phyloP scores from a whole-genome alignment of 2,329 filamentous ascomycete genomes.

The Alternaria infectoria region DNA sequence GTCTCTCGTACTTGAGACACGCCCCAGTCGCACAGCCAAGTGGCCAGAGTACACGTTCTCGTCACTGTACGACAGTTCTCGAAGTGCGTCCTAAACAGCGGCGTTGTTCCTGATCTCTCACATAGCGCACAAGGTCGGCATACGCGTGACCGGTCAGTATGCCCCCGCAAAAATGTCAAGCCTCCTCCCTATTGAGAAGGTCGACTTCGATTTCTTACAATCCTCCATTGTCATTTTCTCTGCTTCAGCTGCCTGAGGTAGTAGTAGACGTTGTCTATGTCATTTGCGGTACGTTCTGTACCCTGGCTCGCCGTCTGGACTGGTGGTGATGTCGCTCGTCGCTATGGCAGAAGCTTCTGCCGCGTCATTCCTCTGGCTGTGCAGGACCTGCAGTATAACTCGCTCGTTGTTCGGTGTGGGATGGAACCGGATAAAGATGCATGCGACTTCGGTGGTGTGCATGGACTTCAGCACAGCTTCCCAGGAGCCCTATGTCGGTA shows the following conservation, averaged over 20 bases:
- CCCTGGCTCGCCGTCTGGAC: neutral
- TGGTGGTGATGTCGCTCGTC: neutral
- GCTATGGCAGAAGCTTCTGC: neutral
- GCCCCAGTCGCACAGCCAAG: constrained; percentile 1
- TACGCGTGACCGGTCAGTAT: neutral
- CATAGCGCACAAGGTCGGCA: neutral
- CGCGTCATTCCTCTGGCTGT: neutral
- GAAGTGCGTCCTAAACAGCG: neutral
- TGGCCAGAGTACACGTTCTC: constrained; percentile 1
- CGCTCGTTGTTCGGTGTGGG: neutral
- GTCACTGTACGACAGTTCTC: constrained; percentile 11
- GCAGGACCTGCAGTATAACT: neutral
- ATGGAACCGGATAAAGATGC: neutral
- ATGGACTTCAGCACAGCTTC: neutral
- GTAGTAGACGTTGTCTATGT: neutral
- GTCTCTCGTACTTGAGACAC: neutral
- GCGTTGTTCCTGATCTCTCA: neutral
- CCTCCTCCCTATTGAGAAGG: neutral
- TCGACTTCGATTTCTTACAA: neutral
- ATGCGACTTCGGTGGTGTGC: neutral
- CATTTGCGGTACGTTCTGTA: neutral
- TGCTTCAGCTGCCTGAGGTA: neutral
- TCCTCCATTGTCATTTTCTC: neutral
- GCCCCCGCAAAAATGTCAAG: neutral
- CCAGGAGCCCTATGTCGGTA: neutral